A percentile compares a stretch with the other conserved stretches of the same genome.
Evolutionary conservation across 495 filamentous ascomycete genomes (phyloP).

Genomic region (Penicillium argentinense): DNA sequence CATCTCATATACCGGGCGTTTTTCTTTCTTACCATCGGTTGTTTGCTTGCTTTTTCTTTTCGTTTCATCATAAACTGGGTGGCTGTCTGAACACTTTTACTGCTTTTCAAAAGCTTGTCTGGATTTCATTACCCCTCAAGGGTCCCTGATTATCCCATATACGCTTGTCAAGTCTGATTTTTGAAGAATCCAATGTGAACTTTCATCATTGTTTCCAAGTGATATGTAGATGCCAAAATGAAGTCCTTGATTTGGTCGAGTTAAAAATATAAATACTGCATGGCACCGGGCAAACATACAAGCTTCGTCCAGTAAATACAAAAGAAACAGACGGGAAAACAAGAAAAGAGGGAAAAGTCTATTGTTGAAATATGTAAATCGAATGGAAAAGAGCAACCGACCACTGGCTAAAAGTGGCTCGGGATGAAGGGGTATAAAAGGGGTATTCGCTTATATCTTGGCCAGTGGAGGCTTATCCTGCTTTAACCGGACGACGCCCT

Average conservation of each 20-base stretch:
- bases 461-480: conserved; percentile 42
- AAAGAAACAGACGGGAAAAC: conserved; percentile 3
- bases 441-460: conserved; percentile 34
- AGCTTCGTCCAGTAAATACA: too few species aligned
- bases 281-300: too few species aligned
- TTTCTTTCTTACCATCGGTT: conserved; percentile 16
- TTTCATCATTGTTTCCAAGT: too few species aligned
- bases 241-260: too few species aligned
- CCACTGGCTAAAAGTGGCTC: not conserved
- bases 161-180: too few species aligned
- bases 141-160: too few species aligned
- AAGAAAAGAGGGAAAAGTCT: conserved; percentile 8
- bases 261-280: too few species aligned
- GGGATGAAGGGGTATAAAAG: conserved; percentile 10
- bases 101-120: conserved; percentile 1
- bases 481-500: conserved; percentile 49
- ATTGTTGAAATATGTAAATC: conserved; percentile 12
- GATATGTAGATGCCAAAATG: too few species aligned
- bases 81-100: conserved; percentile 32
- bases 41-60: conserved; percentile 11
- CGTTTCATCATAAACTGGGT: conserved; percentile 28
- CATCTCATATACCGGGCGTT: conserved; percentile 17
- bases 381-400: conserved; percentile 2
- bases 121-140: not conserved
- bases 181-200: too few species aligned